phyloP scores from a whole-genome alignment of 2,329 filamentous ascomycete genomes.

The Aspergillus phoenicis region DNA sequence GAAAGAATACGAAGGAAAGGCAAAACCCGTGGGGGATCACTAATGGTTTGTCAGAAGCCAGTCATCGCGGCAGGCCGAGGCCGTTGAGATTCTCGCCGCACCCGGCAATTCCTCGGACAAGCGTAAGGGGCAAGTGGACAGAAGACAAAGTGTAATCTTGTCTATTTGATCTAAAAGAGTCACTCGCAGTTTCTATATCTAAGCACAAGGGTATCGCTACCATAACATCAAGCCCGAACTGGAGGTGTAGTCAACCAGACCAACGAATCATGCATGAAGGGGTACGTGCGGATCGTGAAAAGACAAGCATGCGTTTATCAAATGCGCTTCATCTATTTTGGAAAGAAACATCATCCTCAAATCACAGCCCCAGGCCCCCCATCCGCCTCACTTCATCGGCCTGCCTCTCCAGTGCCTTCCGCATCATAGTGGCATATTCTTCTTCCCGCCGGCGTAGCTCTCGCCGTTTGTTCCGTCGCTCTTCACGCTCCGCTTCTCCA shows the following conservation, averaged over 20 bases:
- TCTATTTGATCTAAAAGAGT: not conserved
- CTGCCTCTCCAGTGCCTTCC: conserved; percentile 72
- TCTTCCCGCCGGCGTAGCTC: conserved; percentile 39
- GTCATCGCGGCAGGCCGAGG: conserved; percentile 17
- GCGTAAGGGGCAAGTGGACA: not conserved
- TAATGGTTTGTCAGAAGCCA: conserved; percentile 25
- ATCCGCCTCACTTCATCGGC: conserved; percentile 78
- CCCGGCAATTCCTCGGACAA: not conserved
- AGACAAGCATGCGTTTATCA: not conserved
- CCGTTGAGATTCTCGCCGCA: conserved; percentile 1
- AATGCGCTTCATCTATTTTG: not conserved
- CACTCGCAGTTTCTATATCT: not conserved
- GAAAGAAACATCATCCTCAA: not conserved
- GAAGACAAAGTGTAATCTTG: not conserved
- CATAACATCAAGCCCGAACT: not conserved
- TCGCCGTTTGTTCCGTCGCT: conserved; percentile 33
- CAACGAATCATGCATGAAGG: not conserved
- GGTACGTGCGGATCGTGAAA: not conserved
- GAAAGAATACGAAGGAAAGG: conserved; percentile 12
- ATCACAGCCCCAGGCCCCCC: conserved; percentile 39
- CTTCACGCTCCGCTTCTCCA: conserved; percentile 32
- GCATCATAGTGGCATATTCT: conserved; percentile 72
- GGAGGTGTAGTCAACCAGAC: not conserved
- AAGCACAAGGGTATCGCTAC: conserved; percentile 2
- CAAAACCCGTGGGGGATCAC: conserved; percentile 12